These are phyloP conservation scores for Neurospora tetrasperma DNA, from an alignment of 495 filamentous ascomycete genomes.

Conservation along the genomic window DNA sequence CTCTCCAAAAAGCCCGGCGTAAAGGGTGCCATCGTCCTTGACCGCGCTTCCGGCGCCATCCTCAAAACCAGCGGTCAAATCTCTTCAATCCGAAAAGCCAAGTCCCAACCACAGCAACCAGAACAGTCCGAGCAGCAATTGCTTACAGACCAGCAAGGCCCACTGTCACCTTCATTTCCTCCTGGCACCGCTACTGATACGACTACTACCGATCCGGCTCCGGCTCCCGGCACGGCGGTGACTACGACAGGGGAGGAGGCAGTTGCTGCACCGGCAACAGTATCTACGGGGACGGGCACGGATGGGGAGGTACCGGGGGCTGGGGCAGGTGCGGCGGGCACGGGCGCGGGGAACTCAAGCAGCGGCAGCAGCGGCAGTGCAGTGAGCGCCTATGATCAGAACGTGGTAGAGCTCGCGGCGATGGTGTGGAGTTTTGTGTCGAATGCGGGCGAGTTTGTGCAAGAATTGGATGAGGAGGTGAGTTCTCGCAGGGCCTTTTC, in stretches of 20 bases:
- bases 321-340: not conserved
- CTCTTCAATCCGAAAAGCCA: constrained; percentile 33
- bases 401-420: constrained; percentile 47
- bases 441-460: constrained; percentile 43
- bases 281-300: constrained; percentile 1
- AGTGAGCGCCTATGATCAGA: constrained; percentile 21
- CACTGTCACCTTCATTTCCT: not conserved
- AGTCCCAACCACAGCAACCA: constrained; percentile 7
- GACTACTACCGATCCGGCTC: too few species aligned
- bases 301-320: not conserved
- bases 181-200: too few species aligned
- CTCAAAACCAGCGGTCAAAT: constrained; percentile 50
- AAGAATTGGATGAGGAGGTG: constrained; percentile 50
- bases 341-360: not conserved
- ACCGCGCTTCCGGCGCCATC: constrained; percentile 49
- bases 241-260: constrained; percentile 1
- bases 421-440: constrained; percentile 52
- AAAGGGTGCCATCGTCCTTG: constrained; percentile 51
- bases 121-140: not conserved
- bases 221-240: not conserved
- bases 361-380: not conserved
- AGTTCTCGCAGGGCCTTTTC: not conserved
- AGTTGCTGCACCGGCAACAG: constrained; percentile 4
- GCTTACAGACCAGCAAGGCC: not conserved
- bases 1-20: constrained; percentile 57